Conservation (phyloP, 2,329 filamentous ascomycete genomes). For the Seiridium unicorne region DNA sequence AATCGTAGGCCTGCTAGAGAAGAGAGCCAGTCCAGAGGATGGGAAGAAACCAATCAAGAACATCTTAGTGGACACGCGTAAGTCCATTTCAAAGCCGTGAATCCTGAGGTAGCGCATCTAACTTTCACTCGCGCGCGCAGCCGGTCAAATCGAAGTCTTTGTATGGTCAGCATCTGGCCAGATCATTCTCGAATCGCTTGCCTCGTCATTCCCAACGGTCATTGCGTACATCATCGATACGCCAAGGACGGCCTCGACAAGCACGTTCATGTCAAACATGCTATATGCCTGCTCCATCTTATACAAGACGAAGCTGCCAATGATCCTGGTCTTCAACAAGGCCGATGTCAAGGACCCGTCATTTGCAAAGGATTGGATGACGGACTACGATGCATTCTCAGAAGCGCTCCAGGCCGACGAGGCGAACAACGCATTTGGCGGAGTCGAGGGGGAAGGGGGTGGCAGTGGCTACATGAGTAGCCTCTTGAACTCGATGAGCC, state of each 20-base stretch:
- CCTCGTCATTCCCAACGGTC: conserved; percentile 92
- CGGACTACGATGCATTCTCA: conserved; percentile 95
- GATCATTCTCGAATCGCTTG: conserved; percentile 89
- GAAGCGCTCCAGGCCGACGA: conserved; percentile 79
- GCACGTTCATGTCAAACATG: conserved; percentile 99
- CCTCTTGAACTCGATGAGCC: conserved; percentile 93
- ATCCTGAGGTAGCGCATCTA: not conserved
- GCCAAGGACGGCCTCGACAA: conserved; percentile 86
- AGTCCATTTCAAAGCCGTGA: conserved; percentile 9
- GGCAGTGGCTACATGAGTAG: conserved; percentile 96
- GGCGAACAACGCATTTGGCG: conserved; percentile 71
- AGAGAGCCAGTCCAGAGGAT: conserved; percentile 63
- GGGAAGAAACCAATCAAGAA: conserved; percentile 65
- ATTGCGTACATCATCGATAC: conserved; percentile 98
- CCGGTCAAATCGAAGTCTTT: conserved; percentile 97
- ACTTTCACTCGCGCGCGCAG: conserved; percentile 15
- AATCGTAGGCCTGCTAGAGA: conserved; percentile 85
- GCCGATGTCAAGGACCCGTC: conserved; percentile 89
- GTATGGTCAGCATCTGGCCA: conserved; percentile 96
- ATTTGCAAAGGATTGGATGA: conserved; percentile 99
- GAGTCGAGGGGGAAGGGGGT: conserved; percentile 65
- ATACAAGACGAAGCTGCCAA: conserved; percentile 97
- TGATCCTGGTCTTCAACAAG: conserved; percentile 99
- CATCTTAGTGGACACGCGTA: conserved; percentile 85
- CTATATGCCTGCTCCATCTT: conserved; percentile 97